These are phyloP conservation scores for Lactifluus echinatus DNA, from an alignment of 768 basidiomycete species.

Conservation along the genomic window DNA sequence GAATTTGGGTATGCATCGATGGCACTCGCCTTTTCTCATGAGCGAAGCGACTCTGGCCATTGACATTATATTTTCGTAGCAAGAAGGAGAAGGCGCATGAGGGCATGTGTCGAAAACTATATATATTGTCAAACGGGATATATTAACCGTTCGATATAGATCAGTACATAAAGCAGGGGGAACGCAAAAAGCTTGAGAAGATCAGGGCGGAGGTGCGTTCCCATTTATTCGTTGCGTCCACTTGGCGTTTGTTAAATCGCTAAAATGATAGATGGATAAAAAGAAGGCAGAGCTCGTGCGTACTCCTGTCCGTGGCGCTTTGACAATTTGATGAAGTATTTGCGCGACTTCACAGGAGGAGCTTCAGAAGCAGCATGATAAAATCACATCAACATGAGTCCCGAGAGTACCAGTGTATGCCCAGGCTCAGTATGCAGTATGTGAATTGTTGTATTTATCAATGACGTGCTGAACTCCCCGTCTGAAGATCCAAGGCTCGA, in stretches of 20 bases:
- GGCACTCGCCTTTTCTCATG: slow-evolving; percentile 9
- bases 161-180: slow-evolving; percentile 54
- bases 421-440: neutral
- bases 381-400: slow-evolving; percentile 2
- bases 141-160: slow-evolving; percentile 33
- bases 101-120: slow-evolving; percentile 29
- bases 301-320: neutral
- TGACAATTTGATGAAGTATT: neutral
- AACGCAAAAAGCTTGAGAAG: slow-evolving; percentile 49
- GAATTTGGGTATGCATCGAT: slow-evolving; percentile 46
- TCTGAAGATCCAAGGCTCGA: neutral
- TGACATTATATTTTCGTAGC: slow-evolving; percentile 31
- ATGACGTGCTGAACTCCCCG: neutral
- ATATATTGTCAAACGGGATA: neutral
- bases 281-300: slow-evolving; percentile 29
- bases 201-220: slow-evolving; percentile 44
- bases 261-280: slow-evolving; percentile 23
- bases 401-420: neutral
- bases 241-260: neutral
- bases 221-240: neutral
- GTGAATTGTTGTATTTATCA: neutral
- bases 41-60: neutral
- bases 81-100: slow-evolving; percentile 71
- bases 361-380: slow-evolving; percentile 26
- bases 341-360: slow-evolving; percentile 22